A percentile compares a stretch with the other conserved stretches of the same genome.
Conservation (phyloP, 805 yeast genomes). For the Huiozyma sinensis region DNA sequence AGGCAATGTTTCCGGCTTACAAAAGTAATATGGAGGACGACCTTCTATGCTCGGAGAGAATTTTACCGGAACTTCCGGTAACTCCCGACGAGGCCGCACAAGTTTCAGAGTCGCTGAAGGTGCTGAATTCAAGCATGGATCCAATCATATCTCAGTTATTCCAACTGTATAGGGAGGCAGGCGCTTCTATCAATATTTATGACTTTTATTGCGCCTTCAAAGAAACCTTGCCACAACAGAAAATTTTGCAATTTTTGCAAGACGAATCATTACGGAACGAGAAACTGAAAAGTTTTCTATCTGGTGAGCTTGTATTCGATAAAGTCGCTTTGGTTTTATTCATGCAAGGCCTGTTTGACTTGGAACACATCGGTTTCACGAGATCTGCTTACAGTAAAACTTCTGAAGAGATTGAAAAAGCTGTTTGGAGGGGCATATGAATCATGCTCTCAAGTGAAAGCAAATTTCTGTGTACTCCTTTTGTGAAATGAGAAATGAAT, state of each 20-base stretch:
- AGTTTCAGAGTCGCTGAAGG: slow-evolving; percentile 9
- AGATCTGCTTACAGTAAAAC: slow-evolving; percentile 40
- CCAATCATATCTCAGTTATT: slow-evolving; percentile 52
- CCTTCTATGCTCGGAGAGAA: slow-evolving; percentile 23
- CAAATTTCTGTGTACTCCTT: too few relatives aligned
- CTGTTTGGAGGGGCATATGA: slow-evolving; percentile 28
- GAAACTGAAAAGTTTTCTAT: slow-evolving; percentile 18
- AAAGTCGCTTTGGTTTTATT: slow-evolving; percentile 60
- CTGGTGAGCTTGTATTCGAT: slow-evolving; percentile 40
- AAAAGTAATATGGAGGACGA: slow-evolving; percentile 25
- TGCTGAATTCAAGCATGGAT: slow-evolving; percentile 31
- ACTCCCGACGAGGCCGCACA: slow-evolving; percentile 8
- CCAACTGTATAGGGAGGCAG: slow-evolving; percentile 70
- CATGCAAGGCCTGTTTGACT: slow-evolving; percentile 60
- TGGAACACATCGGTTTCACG: slow-evolving; percentile 58
- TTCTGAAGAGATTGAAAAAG: slow-evolving; percentile 23
- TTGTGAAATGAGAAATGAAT: too few relatives aligned
- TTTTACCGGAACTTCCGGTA: slow-evolving; percentile 9
- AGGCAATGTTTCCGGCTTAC: slow-evolving; percentile 24
- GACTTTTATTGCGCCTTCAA: slow-evolving; percentile 58
- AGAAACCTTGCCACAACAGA: slow-evolving; percentile 33
- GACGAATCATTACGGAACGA: slow-evolving; percentile 19
- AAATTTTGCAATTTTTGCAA: slow-evolving; percentile 19
- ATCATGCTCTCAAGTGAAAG: not conserved
- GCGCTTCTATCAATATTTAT: slow-evolving; percentile 51